Conservation (phyloP, 306 rosid species). For the Malus asiatica region DNA sequence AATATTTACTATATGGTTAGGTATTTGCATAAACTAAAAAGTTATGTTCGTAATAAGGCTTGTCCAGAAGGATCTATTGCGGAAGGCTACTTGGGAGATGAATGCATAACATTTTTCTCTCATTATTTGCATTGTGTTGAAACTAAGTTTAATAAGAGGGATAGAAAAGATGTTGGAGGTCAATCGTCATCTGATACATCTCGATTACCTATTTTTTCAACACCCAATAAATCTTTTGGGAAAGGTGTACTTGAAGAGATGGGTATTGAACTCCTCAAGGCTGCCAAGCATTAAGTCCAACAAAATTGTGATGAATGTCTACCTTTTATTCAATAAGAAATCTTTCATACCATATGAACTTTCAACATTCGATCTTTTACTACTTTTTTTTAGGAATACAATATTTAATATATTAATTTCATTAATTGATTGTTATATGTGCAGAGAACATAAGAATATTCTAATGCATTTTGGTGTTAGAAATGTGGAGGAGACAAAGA, state of each 20-base stretch:
- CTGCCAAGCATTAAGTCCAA: not conserved
- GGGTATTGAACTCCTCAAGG: not conserved
- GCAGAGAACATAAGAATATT: not conserved
- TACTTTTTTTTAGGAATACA: not conserved
- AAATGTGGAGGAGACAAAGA: not conserved
- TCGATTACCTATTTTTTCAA: not conserved
- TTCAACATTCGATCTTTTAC: not conserved
- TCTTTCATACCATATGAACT: not conserved
- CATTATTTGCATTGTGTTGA: not conserved
- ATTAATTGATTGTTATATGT: not conserved
- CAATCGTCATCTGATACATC: not conserved
- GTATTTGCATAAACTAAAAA: not conserved
- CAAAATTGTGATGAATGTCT: not conserved
- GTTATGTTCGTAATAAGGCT: conserved; percentile 9
- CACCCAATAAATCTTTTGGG: not conserved
- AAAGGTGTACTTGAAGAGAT: not conserved
- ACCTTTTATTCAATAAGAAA: not conserved
- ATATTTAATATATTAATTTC: not conserved
- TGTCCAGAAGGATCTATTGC: not conserved
- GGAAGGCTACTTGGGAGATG: not conserved
- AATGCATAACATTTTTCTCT: not conserved
- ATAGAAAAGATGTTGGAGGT: not conserved
- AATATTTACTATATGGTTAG: not conserved
- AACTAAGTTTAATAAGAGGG: not conserved
- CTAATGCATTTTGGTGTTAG: not conserved